Evolutionary conservation across 1,284 basidiomycete genomes (phyloP).

Genomic region (Cryptococcus sp.): DNA sequence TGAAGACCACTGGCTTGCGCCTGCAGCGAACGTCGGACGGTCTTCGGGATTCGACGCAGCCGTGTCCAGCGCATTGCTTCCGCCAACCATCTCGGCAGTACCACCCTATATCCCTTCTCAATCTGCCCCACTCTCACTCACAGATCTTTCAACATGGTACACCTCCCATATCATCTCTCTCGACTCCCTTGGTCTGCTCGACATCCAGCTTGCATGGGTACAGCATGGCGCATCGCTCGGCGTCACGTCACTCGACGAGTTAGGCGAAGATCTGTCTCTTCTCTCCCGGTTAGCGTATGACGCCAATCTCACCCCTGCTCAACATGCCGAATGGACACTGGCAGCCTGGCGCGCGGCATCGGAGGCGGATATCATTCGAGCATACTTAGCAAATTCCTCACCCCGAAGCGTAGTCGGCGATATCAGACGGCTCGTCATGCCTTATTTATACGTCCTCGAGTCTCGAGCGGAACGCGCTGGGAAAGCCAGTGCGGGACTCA

Average conservation of each 20-base stretch:
- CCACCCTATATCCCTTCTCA: neutral
- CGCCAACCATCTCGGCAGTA: neutral
- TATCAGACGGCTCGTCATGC: conserved; percentile 75
- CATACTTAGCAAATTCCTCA: conserved; percentile 73
- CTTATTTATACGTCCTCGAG: conserved; percentile 87
- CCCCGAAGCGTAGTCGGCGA: conserved; percentile 67
- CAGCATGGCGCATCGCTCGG: conserved; percentile 83
- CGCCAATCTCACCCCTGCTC: conserved; percentile 49
- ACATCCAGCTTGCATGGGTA: conserved; percentile 72
- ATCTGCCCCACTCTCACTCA: conserved; percentile 23
- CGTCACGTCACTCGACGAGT: conserved; percentile 72
- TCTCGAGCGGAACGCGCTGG: conserved; percentile 77
- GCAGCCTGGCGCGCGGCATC: conserved; percentile 68
- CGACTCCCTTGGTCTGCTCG: conserved; percentile 72
- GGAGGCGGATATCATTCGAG: conserved; percentile 65
- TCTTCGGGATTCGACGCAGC: neutral
- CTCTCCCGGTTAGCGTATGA: conserved; percentile 84
- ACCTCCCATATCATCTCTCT: conserved; percentile 63
- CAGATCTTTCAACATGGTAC: conserved; percentile 73
- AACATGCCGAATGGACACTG: conserved; percentile 66
- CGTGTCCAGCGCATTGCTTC: neutral
- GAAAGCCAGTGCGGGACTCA: conserved; percentile 64
- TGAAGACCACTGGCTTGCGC: conserved; percentile 52
- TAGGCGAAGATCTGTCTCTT: conserved; percentile 86
- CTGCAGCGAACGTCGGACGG: neutral